Evolutionary conservation across 768 basidiomycete genomes (phyloP).

Genomic region (Mycena amicta): DNA sequence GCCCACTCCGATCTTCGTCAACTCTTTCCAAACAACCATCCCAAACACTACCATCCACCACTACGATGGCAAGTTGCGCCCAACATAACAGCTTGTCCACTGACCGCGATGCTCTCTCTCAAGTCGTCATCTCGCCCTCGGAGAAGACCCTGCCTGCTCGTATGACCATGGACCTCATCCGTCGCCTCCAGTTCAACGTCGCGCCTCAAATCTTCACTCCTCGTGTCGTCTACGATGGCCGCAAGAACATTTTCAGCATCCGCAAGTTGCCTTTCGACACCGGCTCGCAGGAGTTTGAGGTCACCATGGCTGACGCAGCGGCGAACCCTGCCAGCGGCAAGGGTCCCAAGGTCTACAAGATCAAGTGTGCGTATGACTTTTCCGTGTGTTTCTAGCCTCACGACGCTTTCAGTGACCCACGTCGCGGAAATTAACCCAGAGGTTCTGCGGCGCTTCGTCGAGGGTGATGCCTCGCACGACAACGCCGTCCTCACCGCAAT

Average conservation of each 20-base stretch:
- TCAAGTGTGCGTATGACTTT: slow-evolving; percentile 29
- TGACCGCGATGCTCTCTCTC: slow-evolving; percentile 12
- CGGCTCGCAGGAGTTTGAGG: slow-evolving; percentile 65
- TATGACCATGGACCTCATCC: slow-evolving; percentile 72
- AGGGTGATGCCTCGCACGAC: slow-evolving; percentile 55
- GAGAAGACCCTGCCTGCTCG: slow-evolving; percentile 70
- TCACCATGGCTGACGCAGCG: slow-evolving; percentile 46
- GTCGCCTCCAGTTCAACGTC: slow-evolving; percentile 56
- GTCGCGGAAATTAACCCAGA: slow-evolving; percentile 60
- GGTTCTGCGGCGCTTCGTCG: slow-evolving; percentile 57
- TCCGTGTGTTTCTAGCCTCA: too few species aligned
- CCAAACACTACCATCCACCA: slow-evolving; percentile 70
- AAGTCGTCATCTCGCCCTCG: slow-evolving; percentile 61
- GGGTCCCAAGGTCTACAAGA: slow-evolving; percentile 67
- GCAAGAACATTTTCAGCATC: slow-evolving; percentile 73
- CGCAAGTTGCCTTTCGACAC: slow-evolving; percentile 59
- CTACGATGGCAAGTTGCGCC: slow-evolving; percentile 67
- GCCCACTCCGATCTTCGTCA: slow-evolving; percentile 45
- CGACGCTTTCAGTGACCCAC: slow-evolving; percentile 44
- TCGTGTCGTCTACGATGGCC: slow-evolving; percentile 74
- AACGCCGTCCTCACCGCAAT: slow-evolving; percentile 59
- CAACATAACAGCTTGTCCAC: slow-evolving; percentile 3
- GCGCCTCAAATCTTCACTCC: slow-evolving; percentile 74
- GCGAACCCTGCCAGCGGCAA: slow-evolving; percentile 38
- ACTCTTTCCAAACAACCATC: slow-evolving; percentile 66